Evolutionary conservation across 305 asterid genomes (phyloP).

Genomic region (Lippia alba): DNA sequence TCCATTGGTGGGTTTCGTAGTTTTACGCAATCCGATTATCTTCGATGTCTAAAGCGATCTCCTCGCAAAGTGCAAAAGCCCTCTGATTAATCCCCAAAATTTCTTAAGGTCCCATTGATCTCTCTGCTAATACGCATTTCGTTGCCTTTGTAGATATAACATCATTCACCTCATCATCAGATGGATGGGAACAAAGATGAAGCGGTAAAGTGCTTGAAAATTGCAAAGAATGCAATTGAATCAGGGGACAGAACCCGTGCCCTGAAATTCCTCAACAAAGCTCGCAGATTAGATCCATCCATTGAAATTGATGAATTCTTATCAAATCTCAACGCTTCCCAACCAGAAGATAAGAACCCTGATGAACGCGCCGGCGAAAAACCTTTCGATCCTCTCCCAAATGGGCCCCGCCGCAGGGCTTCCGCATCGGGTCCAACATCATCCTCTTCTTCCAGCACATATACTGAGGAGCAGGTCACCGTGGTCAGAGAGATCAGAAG

Average conservation of each 20-base stretch:
- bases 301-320: constrained; percentile 60
- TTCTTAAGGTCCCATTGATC: neutral
- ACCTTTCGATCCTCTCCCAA: constrained; percentile 40
- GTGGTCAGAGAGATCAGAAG: constrained; percentile 74
- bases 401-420: constrained; percentile 70
- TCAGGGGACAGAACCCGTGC: constrained; percentile 85
- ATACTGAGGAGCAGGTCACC: constrained; percentile 72
- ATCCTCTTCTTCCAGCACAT: constrained; percentile 48
- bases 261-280: constrained; percentile 75
- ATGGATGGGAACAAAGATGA: constrained; percentile 99
- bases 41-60: constrained; percentile 10
- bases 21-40: constrained; percentile 3
- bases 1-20: neutral
- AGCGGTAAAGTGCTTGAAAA: constrained; percentile 80
- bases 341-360: constrained; percentile 46
- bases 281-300: constrained; percentile 82
- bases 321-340: constrained; percentile 49
- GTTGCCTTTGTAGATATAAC: constrained; percentile 2
- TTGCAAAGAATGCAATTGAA: constrained; percentile 67
- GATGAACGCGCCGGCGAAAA: constrained; percentile 37
- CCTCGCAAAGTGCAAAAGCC: constrained; percentile 15
- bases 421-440: constrained; percentile 49
- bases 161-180: constrained; percentile 4
- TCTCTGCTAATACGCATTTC: neutral
- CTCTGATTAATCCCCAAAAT: constrained; percentile 23